These are phyloP conservation scores for Eimeria acervulina DNA, from an alignment of 169 alveolate genomes.

Conservation along the genomic window DNA sequence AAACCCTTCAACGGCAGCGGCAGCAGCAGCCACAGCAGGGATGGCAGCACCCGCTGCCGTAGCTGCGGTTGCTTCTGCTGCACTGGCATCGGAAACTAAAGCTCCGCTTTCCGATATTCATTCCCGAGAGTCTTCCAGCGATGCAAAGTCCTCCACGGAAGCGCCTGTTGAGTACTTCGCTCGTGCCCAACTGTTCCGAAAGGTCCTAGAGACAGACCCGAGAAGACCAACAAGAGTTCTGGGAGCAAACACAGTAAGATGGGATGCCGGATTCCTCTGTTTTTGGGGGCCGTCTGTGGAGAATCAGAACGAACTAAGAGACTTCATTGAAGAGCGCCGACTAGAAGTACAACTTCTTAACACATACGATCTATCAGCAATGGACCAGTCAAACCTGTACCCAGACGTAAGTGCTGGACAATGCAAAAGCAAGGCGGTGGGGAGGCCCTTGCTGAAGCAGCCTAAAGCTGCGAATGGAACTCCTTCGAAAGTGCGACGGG, in stretches of 20 bases:
- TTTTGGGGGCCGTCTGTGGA: conserved; percentile 70
- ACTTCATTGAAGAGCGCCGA: conserved; percentile 58
- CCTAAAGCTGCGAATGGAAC: not conserved
- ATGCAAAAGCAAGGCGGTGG: conserved; percentile 6
- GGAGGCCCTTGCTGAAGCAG: conserved; percentile 7
- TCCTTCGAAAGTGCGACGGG: conserved; percentile 1
- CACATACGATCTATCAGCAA: not conserved
- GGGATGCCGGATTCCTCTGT: conserved; percentile 55
- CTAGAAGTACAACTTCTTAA: conserved; percentile 15
- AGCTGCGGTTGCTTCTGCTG: conserved; percentile 6
- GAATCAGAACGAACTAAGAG: conserved; percentile 46
- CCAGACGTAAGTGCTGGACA: not conserved
- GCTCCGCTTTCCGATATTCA: not conserved
- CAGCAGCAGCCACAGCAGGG: not conserved
- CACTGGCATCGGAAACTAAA: not conserved
- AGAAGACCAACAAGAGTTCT: not conserved
- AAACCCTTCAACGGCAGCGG: not conserved
- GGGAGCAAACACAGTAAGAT: not conserved
- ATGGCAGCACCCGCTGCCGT: not conserved
- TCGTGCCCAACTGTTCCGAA: not conserved
- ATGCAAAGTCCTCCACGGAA: not conserved
- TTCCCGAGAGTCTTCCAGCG: not conserved
- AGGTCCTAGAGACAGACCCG: conserved; percentile 43
- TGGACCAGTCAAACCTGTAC: not conserved
- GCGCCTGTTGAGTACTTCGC: conserved; percentile 1